phyloP scores from a whole-genome alignment of 129 eudicot genomes.

The Lactuca saligna region DNA sequence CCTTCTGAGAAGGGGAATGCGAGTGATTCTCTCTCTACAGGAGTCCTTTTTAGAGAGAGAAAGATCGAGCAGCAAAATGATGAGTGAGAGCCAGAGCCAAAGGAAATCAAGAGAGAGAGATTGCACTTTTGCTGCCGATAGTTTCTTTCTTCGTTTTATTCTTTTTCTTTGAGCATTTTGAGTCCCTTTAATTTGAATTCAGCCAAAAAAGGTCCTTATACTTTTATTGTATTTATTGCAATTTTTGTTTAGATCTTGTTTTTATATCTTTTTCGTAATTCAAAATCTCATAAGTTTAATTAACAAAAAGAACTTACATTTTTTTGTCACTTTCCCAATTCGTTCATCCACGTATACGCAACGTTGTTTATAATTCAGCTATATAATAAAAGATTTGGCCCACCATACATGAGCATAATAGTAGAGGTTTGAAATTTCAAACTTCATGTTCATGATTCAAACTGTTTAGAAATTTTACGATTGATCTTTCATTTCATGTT shows the following conservation, averaged over 20 bases:
- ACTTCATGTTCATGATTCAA: too few relatives aligned
- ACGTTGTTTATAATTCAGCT: neutral
- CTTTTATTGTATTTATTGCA: neutral
- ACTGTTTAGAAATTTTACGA: too few relatives aligned
- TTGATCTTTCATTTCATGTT: too few relatives aligned
- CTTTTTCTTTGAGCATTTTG: conserved; percentile 6
- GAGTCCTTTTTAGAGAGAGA: conserved; percentile 23
- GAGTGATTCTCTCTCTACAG: conserved; percentile 36
- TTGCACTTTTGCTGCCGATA: conserved; percentile 13
- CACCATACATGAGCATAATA: too few relatives aligned
- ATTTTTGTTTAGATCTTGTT: neutral
- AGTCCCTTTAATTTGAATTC: conserved; percentile 34
- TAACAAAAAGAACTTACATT: neutral
- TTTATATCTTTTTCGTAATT: neutral
- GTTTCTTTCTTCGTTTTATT: conserved; percentile 23
- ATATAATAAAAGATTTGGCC: too few relatives aligned
- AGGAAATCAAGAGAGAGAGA: neutral
- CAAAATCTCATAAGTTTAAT: neutral
- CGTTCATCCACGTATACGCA: neutral
- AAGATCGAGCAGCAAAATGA: conserved; percentile 23
- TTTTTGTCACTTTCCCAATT: neutral
- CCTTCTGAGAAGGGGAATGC: conserved; percentile 28
- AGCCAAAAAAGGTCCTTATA: conserved; percentile 23
- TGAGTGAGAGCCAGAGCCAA: conserved; percentile 28
- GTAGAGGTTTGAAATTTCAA: too few relatives aligned